These are phyloP conservation scores for Bisporella sp. DNA, from an alignment of 2,329 filamentous ascomycete genomes.

Conservation along the genomic window DNA sequence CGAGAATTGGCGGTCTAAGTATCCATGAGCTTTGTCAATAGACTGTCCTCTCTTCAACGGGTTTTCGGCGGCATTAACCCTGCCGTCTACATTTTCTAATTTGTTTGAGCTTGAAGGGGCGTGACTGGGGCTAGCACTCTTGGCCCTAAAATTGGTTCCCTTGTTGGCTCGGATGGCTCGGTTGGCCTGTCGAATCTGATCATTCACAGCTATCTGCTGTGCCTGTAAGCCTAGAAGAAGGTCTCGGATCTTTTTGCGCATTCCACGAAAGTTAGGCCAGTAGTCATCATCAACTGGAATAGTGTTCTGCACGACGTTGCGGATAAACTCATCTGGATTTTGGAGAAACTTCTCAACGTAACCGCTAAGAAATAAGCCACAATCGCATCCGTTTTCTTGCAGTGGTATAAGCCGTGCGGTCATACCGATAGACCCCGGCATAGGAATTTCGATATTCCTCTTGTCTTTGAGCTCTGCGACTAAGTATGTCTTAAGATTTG, in stretches of 20 bases:
- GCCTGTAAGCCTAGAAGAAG: too few relatives aligned
- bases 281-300: conserved; percentile 47
- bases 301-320: conserved; percentile 52
- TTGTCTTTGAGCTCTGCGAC: conserved; percentile 63
- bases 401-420: conserved; percentile 69
- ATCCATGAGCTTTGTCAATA: too few relatives aligned
- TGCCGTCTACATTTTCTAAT: too few relatives aligned
- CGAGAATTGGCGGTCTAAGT: too few relatives aligned
- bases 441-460: conserved; percentile 30
- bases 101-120: too few relatives aligned
- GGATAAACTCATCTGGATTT: conserved; percentile 64
- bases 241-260: conserved; percentile 60
- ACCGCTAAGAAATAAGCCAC: conserved; percentile 77
- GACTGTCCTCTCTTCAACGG: too few relatives aligned
- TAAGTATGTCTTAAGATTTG: conserved; percentile 69
- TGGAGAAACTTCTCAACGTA: conserved; percentile 79
- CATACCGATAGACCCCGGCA: conserved; percentile 40
- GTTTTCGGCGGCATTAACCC: too few relatives aligned
- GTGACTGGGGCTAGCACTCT: too few relatives aligned
- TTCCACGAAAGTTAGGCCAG: conserved; percentile 40
- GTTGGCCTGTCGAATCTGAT: too few relatives aligned
- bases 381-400: conserved; percentile 83
- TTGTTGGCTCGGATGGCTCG: too few relatives aligned
- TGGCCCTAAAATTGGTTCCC: too few relatives aligned
- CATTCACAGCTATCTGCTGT: too few relatives aligned